A percentile compares a stretch with the other conserved stretches of the same genome.
Conservation (phyloP, 805 yeast species). For the Candida sonorensis region DNA sequence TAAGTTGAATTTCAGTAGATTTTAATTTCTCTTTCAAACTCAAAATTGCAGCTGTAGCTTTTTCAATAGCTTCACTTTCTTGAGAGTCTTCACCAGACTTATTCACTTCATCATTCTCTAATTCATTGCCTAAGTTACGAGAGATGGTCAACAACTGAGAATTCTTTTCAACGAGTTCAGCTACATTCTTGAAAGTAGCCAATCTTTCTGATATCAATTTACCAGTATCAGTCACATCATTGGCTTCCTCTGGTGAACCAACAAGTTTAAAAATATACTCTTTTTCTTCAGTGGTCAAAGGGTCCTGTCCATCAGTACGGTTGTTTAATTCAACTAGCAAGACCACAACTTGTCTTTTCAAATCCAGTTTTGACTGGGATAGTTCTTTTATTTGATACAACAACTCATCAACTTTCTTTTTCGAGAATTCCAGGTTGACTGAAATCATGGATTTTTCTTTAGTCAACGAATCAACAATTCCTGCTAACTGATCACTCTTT, state of each 20-base stretch:
- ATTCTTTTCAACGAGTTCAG: constrained; percentile 69
- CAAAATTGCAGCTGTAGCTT: constrained; percentile 60
- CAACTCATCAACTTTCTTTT: constrained; percentile 32
- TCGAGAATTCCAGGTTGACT: constrained; percentile 17
- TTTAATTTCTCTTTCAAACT: constrained; percentile 55
- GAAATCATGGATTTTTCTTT: constrained; percentile 30
- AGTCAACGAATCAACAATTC: constrained; percentile 46
- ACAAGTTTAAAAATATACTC: constrained; percentile 55
- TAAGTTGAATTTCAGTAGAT: constrained; percentile 43
- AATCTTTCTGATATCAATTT: constrained; percentile 64
- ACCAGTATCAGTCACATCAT: constrained; percentile 58
- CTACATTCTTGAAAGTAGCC: constrained; percentile 58
- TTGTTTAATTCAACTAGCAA: constrained; percentile 61
- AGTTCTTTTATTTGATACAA: constrained; percentile 42
- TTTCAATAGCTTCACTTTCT: constrained; percentile 17
- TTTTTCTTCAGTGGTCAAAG: constrained; percentile 60
- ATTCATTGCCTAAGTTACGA: constrained; percentile 61
- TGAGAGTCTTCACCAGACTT: too few species aligned
- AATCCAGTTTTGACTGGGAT: constrained; percentile 56
- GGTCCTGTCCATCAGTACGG: constrained; percentile 47
- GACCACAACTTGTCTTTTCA: constrained; percentile 77
- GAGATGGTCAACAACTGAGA: constrained; percentile 62
- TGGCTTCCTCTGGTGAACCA: constrained; percentile 13
- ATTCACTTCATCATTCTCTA: constrained; percentile 62
- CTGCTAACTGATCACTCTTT: constrained; percentile 49